Evolutionary conservation across 257 asterid species (phyloP).

Genomic region (Solanum clarkiae): DNA sequence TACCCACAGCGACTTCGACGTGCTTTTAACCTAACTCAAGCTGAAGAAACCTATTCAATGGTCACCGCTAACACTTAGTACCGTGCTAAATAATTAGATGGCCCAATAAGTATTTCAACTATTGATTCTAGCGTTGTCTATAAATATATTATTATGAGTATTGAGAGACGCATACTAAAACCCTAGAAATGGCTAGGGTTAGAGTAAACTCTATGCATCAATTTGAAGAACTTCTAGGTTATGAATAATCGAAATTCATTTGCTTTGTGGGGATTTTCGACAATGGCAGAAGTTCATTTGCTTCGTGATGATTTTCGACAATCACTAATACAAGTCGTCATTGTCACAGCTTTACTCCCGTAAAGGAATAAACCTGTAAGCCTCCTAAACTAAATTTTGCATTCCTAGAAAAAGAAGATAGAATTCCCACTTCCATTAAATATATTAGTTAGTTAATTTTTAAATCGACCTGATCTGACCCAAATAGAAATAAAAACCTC

Average conservation of each 20-base stretch:
- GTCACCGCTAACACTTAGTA: too few relatives aligned
- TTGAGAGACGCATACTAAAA: neutral
- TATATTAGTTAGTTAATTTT: neutral
- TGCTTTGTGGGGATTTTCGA: neutral
- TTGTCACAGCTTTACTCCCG: neutral
- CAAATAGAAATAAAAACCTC: too few relatives aligned
- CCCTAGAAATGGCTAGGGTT: neutral
- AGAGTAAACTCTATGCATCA: too few relatives aligned
- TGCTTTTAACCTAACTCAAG: too few relatives aligned
- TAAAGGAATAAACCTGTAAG: neutral
- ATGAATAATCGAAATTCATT: neutral
- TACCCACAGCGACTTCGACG: too few relatives aligned
- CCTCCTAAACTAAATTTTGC: neutral
- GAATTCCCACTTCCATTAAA: neutral
- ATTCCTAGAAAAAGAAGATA: neutral
- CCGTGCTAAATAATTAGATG: too few relatives aligned
- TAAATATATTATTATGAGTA: neutral
- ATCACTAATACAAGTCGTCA: neutral
- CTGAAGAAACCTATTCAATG: too few relatives aligned
- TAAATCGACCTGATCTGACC: too few relatives aligned
- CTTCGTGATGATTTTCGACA: neutral
- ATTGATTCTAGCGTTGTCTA: too few relatives aligned
- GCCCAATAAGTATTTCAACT: too few relatives aligned
- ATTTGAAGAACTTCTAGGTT: neutral
- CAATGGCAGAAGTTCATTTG: too few relatives aligned